Conservation (phyloP, 306 rosid species). For the Casuarina cunninghamiana region DNA sequence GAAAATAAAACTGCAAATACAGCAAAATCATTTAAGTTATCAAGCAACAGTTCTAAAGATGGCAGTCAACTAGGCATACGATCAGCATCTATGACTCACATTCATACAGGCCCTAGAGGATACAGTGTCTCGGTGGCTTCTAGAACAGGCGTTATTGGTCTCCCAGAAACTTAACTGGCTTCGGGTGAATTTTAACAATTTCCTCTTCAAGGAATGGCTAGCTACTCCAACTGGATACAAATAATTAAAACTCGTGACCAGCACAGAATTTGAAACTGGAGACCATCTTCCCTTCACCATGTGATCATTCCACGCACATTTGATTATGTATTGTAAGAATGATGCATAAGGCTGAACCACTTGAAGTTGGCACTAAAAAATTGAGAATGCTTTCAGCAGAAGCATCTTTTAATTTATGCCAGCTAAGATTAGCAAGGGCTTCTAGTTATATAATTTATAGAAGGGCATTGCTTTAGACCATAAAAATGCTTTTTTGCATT, state of each 20-base stretch:
- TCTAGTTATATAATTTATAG: not conserved
- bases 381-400: not conserved
- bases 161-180: not conserved
- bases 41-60: not conserved
- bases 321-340: not conserved
- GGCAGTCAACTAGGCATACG: not conserved
- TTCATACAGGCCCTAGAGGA: not conserved
- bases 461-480: not conserved
- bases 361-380: not conserved
- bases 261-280: not conserved
- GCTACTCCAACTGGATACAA: not conserved
- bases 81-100: not conserved
- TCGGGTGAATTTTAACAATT: not conserved
- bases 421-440: not conserved
- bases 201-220: not conserved
- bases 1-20: not conserved
- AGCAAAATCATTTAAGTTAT: not conserved
- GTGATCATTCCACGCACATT: not conserved
- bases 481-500: not conserved
- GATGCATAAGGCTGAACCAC: not conserved
- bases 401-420: not conserved
- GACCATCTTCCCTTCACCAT: not conserved
- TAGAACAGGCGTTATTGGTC: not conserved
- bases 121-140: not conserved
- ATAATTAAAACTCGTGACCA: no score